Base-by-base conservation (phyloP, 306 rosid species). In the Gastrolobium bilobum region DNA sequence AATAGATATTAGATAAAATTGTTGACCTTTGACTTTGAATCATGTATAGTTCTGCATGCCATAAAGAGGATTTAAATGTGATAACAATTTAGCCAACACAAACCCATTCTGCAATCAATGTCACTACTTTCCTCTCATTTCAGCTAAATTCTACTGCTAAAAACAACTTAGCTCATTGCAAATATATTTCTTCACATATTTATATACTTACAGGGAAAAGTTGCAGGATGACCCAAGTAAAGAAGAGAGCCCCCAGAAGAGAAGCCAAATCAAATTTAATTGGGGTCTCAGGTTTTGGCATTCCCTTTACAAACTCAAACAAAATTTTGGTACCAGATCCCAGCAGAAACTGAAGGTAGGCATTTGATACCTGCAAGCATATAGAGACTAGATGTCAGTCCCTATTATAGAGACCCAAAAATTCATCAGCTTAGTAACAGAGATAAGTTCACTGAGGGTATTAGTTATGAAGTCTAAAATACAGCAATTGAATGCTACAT, bases 221-320 rank as follows among this genome's bases (percentile, higher is more conserved):
- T 81, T 88, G 97, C 56, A 94, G 84, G 78, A 94, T 4, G 76
- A 94, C 97, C 98, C 97, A 94, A 13, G 98, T 81, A 82, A 87
- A 94, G 93, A 94, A 94, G 71, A 94, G 93, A 54, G 84, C 31
- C 1, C 98, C 97, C 29, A 92, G 82, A 75, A 94, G 88, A 82
- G 98, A 94, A 84, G 97, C 84, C 68, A 94, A 59, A 76, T 94
- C 98, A 50, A 90, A 84, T 66, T 82, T 87, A 48, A 71, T 20
- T 63, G 69, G 48, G 80, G 88, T 92, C 86, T 59, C 86, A 57
- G 86, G 81, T 79, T 90, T 90, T 20, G 98, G 97, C 98, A 92
- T 94, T 87, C 91, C 98, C 85, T 94, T 94, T 66, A 94, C 87
- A 77, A 86, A 94, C 75, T 92, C 97, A 71, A 94, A 88, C 65